phyloP scores from a whole-genome alignment of 495 filamentous ascomycete species.

The Platismatia glauca region DNA sequence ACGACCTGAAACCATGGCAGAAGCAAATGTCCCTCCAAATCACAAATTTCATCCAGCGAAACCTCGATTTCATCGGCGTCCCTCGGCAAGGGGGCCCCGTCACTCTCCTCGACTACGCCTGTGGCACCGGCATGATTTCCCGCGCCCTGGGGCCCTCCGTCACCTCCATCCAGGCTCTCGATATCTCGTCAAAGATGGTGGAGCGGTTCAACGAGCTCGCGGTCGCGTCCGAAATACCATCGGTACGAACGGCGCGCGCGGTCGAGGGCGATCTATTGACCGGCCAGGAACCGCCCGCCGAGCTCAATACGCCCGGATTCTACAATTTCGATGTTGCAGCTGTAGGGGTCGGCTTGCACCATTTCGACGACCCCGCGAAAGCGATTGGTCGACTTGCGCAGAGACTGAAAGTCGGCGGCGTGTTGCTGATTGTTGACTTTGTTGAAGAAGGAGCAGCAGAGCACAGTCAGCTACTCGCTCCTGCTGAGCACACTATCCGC shows the following conservation, averaged over 20 bases:
- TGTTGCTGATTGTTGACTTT: conserved; percentile 58
- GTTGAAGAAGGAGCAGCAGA: conserved; percentile 34
- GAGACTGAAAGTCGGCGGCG: conserved; percentile 53
- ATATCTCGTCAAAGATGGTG: conserved; percentile 61
- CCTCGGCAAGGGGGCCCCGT: conserved; percentile 42
- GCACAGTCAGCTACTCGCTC: conserved; percentile 24
- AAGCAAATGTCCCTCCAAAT: conserved; percentile 28
- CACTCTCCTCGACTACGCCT: conserved; percentile 63
- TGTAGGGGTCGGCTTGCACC: conserved; percentile 62
- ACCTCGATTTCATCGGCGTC: conserved; percentile 54
- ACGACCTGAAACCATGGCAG: conserved; percentile 38
- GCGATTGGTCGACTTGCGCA: conserved; percentile 48
- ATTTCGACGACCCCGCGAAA: conserved; percentile 54
- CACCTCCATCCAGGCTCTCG: conserved; percentile 53
- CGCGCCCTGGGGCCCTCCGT: conserved; percentile 51
- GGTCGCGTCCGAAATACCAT: conserved; percentile 24
- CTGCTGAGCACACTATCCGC: conserved; percentile 38
- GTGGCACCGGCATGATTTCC: conserved; percentile 55
- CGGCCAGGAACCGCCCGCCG: conserved; percentile 29
- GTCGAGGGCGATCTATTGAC: conserved; percentile 49
- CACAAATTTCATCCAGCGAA: conserved; percentile 39
- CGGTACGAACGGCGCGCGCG: conserved; percentile 43
- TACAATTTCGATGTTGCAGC: conserved; percentile 54
- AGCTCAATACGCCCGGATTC: conserved; percentile 40
- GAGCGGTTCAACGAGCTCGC: conserved; percentile 45